These are phyloP conservation scores for Coemansia sp. DNA, from an alignment of 192 early-diverging fungal genomes.

Conservation along the genomic window DNA sequence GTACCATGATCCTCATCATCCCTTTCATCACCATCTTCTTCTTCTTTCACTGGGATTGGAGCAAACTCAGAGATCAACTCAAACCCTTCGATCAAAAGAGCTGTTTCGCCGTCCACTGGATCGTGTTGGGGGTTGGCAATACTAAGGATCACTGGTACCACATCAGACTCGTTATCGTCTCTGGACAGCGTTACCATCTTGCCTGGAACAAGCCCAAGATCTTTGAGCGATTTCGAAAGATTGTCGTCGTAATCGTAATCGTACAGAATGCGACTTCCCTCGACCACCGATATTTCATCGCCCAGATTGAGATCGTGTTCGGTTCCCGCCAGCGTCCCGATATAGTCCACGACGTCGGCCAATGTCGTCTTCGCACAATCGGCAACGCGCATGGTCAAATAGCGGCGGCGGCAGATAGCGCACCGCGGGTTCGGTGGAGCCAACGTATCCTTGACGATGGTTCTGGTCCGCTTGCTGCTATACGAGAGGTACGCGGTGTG, in stretches of 20 bases:
- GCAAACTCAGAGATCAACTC: constrained; percentile 33
- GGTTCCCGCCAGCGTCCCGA: constrained; percentile 44
- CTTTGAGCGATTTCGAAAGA: constrained; percentile 57
- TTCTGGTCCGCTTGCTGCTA: constrained; percentile 59
- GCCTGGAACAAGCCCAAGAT: constrained; percentile 59
- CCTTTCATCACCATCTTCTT: background rate
- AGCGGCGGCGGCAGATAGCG: constrained; percentile 68
- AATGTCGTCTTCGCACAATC: constrained; percentile 67
- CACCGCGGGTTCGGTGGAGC: constrained; percentile 75
- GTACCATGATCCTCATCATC: background rate
- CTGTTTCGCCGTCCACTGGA: background rate
- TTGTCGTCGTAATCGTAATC: constrained; percentile 93
- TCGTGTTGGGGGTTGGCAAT: constrained; percentile 12
- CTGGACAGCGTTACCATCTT: constrained; percentile 35
- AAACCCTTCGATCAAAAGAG: constrained; percentile 34
- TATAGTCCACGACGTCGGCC: constrained; percentile 63
- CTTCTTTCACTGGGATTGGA: constrained; percentile 16
- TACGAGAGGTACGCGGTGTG: constrained; percentile 66
- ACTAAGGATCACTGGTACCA: constrained; percentile 39
- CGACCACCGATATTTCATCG: constrained; percentile 74
- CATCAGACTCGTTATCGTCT: constrained; percentile 27
- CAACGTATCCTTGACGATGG: constrained; percentile 67
- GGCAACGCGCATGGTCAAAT: constrained; percentile 63
- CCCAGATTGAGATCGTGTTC: constrained; percentile 58
- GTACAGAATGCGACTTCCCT: constrained; percentile 78